These are phyloP conservation scores for Leccinum insigne DNA, from an alignment of 1,284 basidiomycete species.

Conservation along the genomic window DNA sequence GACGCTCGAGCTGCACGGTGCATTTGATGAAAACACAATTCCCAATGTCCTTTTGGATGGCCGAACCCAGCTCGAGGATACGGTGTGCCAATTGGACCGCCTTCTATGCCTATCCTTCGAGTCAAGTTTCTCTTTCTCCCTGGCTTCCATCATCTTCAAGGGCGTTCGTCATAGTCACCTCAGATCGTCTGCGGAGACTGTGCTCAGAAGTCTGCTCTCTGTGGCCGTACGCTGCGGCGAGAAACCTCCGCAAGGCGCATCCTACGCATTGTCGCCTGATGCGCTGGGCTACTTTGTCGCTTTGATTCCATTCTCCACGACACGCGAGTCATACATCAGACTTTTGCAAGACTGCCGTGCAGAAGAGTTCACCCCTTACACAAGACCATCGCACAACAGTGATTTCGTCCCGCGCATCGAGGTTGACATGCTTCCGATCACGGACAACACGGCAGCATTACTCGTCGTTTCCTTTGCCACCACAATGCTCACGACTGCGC, in stretches of 20 bases:
- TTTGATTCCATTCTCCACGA: slow-evolving; percentile 70
- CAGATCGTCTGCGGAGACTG: slow-evolving; percentile 56
- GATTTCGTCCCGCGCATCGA: slow-evolving; percentile 55
- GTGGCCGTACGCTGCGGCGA: slow-evolving; percentile 54
- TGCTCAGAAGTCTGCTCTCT: slow-evolving; percentile 56
- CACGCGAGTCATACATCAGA: slow-evolving; percentile 51
- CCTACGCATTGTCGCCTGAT: slow-evolving; percentile 53
- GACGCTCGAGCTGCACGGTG: slow-evolving; percentile 60
- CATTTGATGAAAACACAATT: slow-evolving; percentile 56
- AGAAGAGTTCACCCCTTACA: slow-evolving; percentile 44
- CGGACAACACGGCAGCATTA: slow-evolving; percentile 68
- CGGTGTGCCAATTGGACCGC: slow-evolving; percentile 72
- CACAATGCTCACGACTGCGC: slow-evolving; percentile 76
- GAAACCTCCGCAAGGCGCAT: slow-evolving; percentile 37
- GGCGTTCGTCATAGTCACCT: slow-evolving; percentile 74
- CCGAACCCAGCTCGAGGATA: slow-evolving; percentile 65
- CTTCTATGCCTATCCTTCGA: slow-evolving; percentile 79
- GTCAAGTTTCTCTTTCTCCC: slow-evolving; percentile 76
- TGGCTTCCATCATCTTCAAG: slow-evolving; percentile 84
- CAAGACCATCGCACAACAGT: slow-evolving; percentile 44
- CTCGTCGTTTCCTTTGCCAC: slow-evolving; percentile 76
- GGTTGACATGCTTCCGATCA: slow-evolving; percentile 59
- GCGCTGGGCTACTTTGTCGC: slow-evolving; percentile 83
- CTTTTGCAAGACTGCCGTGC: slow-evolving; percentile 65
- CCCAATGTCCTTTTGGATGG: slow-evolving; percentile 64